These are phyloP conservation scores for Jaltomata sinuosa DNA, from an alignment of 257 asterid genomes.

Conservation along the genomic window DNA sequence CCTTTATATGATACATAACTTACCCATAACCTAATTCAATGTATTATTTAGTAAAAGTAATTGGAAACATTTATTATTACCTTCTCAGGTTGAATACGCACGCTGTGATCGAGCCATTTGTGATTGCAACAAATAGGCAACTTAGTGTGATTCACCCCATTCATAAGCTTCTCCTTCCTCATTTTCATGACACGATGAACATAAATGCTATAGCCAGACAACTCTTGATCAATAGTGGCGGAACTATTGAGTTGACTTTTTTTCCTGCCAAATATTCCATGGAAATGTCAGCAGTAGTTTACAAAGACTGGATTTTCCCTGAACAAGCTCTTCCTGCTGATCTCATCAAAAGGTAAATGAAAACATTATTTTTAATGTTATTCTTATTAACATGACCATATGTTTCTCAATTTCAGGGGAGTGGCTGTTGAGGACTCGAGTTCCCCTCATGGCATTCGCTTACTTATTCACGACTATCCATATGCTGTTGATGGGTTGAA, in stretches of 20 bases:
- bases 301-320: constrained; percentile 54
- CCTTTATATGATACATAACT: not conserved
- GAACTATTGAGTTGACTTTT: constrained; percentile 51
- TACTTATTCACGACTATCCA: constrained; percentile 64
- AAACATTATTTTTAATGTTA: not conserved
- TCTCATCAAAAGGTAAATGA: constrained; percentile 37
- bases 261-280: constrained; percentile 48
- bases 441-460: constrained; percentile 50
- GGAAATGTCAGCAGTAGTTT: constrained; percentile 50
- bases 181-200: constrained; percentile 68
- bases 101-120: constrained; percentile 68
- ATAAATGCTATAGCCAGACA: constrained; percentile 64
- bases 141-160: constrained; percentile 76
- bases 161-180: constrained; percentile 72
- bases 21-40: not conserved
- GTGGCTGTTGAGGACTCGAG: constrained; percentile 49
- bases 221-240: constrained; percentile 48
- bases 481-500: constrained; percentile 78
- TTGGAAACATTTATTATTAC: not conserved
- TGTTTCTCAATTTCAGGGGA: constrained; percentile 28
- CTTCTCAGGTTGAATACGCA: constrained; percentile 60
- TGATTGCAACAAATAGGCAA: constrained; percentile 69
- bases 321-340: constrained; percentile 79
- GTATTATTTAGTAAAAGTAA: not conserved
- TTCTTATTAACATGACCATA: not conserved